A percentile compares a stretch with the other conserved stretches of the same genome.
These are phyloP conservation scores for Boechera stricta DNA, from an alignment of 345 rosid genomes.

Conservation along the genomic window DNA sequence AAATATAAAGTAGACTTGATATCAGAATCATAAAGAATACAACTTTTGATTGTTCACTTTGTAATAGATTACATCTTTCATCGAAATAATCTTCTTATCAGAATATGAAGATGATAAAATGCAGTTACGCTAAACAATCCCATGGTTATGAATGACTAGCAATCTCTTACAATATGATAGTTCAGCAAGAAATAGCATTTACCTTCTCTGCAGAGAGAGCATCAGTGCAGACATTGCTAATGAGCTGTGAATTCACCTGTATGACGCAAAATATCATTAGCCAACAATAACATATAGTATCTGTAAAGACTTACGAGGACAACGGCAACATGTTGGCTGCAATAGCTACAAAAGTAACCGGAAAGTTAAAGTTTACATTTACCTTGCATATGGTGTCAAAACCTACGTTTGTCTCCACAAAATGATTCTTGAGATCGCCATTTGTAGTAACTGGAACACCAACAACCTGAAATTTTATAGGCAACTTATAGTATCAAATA, in stretches of 20 bases:
- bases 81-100: slow-evolving; percentile 11
- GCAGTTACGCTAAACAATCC: background rate
- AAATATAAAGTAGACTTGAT: background rate
- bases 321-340: slow-evolving; percentile 16
- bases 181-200: slow-evolving; percentile 20
- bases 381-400: slow-evolving; percentile 99
- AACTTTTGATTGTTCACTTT: background rate
- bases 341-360: slow-evolving; percentile 21
- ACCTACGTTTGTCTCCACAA: slow-evolving; percentile 94
- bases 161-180: slow-evolving; percentile 3
- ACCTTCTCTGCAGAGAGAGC: slow-evolving; percentile 99
- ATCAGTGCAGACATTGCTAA: slow-evolving; percentile 96
- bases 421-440: slow-evolving; percentile 97
- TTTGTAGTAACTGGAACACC: slow-evolving; percentile 97
- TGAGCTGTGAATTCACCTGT: slow-evolving; percentile 98
- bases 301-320: background rate
- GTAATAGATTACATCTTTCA: slow-evolving; percentile 23
- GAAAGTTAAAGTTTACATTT: slow-evolving; percentile 15
- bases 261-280: slow-evolving; percentile 24
- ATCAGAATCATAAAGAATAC: slow-evolving; percentile 20
- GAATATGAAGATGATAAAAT: slow-evolving; percentile 7
- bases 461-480: slow-evolving; percentile 64
- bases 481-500: slow-evolving; percentile 11
- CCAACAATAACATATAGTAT: background rate
- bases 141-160: background rate